These are phyloP conservation scores for Panicum miliaceum DNA, from an alignment of 176 grass and related monocot species.

Conservation along the genomic window DNA sequence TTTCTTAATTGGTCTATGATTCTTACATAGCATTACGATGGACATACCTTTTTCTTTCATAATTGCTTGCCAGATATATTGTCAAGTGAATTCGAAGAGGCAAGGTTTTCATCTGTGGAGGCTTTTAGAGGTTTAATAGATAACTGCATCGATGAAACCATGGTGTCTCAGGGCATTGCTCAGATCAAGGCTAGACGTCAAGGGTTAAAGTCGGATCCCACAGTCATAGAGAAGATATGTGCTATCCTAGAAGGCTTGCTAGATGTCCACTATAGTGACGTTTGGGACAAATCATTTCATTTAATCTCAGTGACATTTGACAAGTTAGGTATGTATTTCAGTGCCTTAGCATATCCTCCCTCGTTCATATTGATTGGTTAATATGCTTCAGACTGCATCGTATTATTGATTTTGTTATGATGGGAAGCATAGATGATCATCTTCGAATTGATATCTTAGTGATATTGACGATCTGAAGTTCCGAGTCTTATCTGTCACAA, in stretches of 20 bases:
- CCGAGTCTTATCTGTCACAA: conserved; percentile 12
- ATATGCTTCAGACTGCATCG: background rate
- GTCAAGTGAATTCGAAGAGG: conserved; percentile 88
- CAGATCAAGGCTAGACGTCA: conserved; percentile 75
- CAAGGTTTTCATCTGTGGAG: conserved; percentile 76
- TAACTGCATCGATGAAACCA: conserved; percentile 71
- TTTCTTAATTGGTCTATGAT: conserved; percentile 6
- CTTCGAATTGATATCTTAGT: conserved; percentile 2
- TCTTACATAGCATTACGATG: background rate
- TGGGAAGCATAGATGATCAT: background rate
- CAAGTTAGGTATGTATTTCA: conserved; percentile 61
- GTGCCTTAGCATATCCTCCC: conserved; percentile 4
- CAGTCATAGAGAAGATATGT: conserved; percentile 93
- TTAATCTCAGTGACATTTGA: conserved; percentile 75
- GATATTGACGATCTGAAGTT: background rate
- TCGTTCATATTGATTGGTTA: conserved; percentile 13
- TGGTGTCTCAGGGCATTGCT: conserved; percentile 67
- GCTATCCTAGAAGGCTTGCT: conserved; percentile 74
- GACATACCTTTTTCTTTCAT: background rate
- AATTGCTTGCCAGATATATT: conserved; percentile 70
- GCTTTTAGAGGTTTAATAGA: conserved; percentile 73
- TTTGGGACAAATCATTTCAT: conserved; percentile 92
- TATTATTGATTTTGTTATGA: background rate
- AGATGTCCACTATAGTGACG: conserved; percentile 64
- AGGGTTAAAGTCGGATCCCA: conserved; percentile 63